Evolutionary conservation across 768 basidiomycete genomes (phyloP).

Genomic region (Trametes meyenii): DNA sequence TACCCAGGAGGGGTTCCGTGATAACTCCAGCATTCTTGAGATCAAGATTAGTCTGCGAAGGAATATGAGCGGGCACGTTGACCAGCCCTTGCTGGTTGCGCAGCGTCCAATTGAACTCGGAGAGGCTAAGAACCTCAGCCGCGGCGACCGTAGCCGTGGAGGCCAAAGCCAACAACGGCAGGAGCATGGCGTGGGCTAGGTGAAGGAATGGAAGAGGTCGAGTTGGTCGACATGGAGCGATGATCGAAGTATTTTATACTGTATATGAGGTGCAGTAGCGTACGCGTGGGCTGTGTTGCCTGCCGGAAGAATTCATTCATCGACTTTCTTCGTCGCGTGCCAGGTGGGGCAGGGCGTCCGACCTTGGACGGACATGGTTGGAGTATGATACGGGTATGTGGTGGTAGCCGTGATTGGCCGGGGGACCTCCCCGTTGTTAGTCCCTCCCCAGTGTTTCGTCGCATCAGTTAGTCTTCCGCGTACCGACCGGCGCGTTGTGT

Average conservation of each 20-base stretch:
- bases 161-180: not conserved
- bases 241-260: not conserved
- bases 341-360: no score
- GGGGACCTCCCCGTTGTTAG: no score
- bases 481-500: no score
- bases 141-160: not conserved
- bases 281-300: not conserved
- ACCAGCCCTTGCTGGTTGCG: constrained; percentile 56
- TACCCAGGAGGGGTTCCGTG: constrained; percentile 52
- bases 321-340: no score
- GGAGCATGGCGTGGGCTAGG: not conserved
- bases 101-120: constrained; percentile 54
- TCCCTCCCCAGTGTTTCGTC: no score
- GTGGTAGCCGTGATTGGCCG: no score
- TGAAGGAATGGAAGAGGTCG: not conserved
- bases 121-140: constrained; percentile 41
- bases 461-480: no score
- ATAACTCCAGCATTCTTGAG: constrained; percentile 53
- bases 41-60: constrained; percentile 58
- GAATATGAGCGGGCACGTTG: constrained; percentile 49
- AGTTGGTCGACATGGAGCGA: no score
- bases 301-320: no score
- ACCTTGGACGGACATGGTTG: no score
- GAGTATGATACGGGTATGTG: no score
- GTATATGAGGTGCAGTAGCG: not conserved